Evolutionary conservation across 495 filamentous ascomycete genomes (phyloP).

Genomic region (Penicillium lividum): DNA sequence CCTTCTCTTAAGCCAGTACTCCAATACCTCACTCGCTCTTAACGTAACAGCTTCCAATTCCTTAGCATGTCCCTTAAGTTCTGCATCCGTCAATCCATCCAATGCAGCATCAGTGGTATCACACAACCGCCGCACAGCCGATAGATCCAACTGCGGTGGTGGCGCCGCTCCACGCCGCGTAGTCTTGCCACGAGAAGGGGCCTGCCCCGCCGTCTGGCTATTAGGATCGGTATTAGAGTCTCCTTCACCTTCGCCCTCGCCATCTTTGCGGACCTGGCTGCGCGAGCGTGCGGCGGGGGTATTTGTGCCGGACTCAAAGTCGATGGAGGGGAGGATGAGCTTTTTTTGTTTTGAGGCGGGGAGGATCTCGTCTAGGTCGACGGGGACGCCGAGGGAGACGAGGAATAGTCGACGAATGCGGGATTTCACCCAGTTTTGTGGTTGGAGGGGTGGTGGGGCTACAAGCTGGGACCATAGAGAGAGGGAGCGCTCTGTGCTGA

Average conservation of each 20-base stretch:
- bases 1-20: constrained; percentile 83
- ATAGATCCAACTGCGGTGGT: constrained; percentile 76
- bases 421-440: constrained; percentile 96
- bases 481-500: constrained; percentile 64
- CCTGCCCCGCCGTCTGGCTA: constrained; percentile 35
- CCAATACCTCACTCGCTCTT: constrained; percentile 73
- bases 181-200: constrained; percentile 39
- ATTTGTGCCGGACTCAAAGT: constrained; percentile 44
- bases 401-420: constrained; percentile 95
- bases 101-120: constrained; percentile 81
- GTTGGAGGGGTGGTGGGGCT: constrained; percentile 89
- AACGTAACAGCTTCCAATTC: constrained; percentile 67
- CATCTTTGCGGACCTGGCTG: constrained; percentile 45
- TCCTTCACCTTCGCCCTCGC: constrained; percentile 44
- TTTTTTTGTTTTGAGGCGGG: constrained; percentile 98
- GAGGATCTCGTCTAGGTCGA: constrained; percentile 96
- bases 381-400: constrained; percentile 91
- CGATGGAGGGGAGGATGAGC: constrained; percentile 84
- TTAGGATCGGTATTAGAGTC: constrained; percentile 31
- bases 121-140: constrained; percentile 74
- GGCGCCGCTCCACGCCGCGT: constrained; percentile 58
- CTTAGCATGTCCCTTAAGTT: constrained; percentile 72
- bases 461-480: constrained; percentile 97
- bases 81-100: constrained; percentile 68
- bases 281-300: constrained; percentile 38